These are phyloP conservation scores for Bullera alba DNA, from an alignment of 768 basidiomycete species.

Conservation along the genomic window DNA sequence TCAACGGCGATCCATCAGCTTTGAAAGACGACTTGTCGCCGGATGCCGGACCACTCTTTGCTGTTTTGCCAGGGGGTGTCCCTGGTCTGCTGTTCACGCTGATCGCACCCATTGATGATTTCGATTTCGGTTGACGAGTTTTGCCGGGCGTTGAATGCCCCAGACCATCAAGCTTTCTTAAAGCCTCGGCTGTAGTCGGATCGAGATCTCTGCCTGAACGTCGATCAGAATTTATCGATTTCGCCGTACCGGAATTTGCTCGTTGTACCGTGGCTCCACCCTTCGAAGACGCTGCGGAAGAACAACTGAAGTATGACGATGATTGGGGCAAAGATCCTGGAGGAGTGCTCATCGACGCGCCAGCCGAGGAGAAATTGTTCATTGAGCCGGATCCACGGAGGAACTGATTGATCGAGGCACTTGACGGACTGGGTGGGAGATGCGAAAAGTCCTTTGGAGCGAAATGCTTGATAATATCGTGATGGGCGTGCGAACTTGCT, in stretches of 20 bases:
- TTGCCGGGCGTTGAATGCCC: constrained; percentile 54
- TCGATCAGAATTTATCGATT: neutral
- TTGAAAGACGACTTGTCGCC: constrained; percentile 10
- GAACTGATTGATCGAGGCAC: constrained; percentile 81
- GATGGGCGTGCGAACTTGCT: constrained; percentile 9
- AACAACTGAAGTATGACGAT: constrained; percentile 26
- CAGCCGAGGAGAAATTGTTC: constrained; percentile 24
- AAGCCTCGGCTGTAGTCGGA: constrained; percentile 78
- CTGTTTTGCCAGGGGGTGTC: constrained; percentile 9
- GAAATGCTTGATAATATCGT: constrained; percentile 57
- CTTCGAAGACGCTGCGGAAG: neutral
- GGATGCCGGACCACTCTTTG: constrained; percentile 1
- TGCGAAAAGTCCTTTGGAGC: constrained; percentile 71
- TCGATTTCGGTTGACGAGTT: constrained; percentile 7
- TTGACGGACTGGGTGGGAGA: constrained; percentile 81
- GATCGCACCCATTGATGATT: constrained; percentile 6
- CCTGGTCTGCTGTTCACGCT: constrained; percentile 58
- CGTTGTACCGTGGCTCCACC: constrained; percentile 14
- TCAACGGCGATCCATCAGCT: constrained; percentile 18
- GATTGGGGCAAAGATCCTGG: constrained; percentile 26
- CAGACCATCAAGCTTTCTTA: constrained; percentile 86
- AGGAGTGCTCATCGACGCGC: constrained; percentile 11
- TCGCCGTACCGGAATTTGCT: constrained; percentile 15
- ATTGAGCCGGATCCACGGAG: constrained; percentile 50
- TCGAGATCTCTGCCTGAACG: constrained; percentile 63